Conservation (phyloP, 176 grass and related monocot genomes). For the Elymus sibiricus region DNA sequence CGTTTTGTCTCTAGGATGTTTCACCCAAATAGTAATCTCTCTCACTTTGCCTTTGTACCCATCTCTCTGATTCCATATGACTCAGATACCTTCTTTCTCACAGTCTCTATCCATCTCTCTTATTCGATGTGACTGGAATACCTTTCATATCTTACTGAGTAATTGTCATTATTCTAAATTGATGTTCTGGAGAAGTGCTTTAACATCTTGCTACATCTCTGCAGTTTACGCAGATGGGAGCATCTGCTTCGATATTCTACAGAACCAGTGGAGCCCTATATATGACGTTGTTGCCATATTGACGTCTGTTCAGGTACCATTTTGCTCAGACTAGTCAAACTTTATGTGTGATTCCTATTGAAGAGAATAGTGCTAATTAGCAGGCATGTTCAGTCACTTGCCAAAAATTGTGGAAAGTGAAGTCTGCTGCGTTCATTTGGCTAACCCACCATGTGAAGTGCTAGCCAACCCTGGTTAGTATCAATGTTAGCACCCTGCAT, state of each 20-base stretch:
- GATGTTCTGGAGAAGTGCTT: conserved; percentile 5
- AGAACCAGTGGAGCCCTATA: conserved; percentile 99
- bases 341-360: background rate
- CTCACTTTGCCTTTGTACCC: background rate
- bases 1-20: conserved; percentile 97
- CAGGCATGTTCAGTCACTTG: background rate
- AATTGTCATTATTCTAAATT: background rate
- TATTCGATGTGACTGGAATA: background rate
- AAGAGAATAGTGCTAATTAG: background rate
- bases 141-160: background rate
- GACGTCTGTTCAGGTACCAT: conserved; percentile 91
- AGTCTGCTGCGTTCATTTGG: background rate
- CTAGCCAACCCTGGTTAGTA: background rate
- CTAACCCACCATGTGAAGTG: background rate
- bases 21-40: conserved; percentile 89
- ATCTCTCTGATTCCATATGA: background rate
- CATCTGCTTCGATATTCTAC: conserved; percentile 99
- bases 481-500: background rate
- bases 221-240: conserved; percentile 99
- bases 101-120: background rate
- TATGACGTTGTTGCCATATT: conserved; percentile 99
- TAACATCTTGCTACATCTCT: conserved; percentile 21
- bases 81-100: background rate
- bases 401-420: background rate
- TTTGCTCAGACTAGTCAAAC: background rate